A percentile compares a stretch with the other conserved stretches of the same genome.
These are phyloP conservation scores for Trametes versicolor DNA, from an alignment of 1,284 basidiomycete species.

Conservation along the genomic window DNA sequence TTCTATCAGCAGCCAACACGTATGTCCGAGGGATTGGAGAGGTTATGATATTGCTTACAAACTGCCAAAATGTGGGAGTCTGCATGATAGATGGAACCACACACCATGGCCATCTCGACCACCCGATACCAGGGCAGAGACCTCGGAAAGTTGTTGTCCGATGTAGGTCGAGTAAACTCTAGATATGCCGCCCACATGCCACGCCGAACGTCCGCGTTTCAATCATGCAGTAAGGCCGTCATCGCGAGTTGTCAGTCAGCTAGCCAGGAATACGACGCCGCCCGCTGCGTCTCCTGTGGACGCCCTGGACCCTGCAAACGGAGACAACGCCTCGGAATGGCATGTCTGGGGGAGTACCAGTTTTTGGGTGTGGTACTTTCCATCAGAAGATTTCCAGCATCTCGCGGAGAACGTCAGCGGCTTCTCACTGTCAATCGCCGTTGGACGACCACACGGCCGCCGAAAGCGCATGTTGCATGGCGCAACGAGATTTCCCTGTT, in stretches of 20 bases:
- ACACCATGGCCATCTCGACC: not conserved
- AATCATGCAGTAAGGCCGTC: not conserved
- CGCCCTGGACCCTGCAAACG: not conserved
- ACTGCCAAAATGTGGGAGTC: not conserved
- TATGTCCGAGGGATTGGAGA: not conserved
- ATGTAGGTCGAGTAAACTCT: not conserved
- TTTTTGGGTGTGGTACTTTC: not conserved
- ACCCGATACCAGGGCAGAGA: not conserved
- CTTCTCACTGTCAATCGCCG: constrained; percentile 1
- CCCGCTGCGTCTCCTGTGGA: not conserved
- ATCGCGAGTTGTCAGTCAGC: not conserved
- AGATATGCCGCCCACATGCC: not conserved
- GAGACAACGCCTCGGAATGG: not conserved
- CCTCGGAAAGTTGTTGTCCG: not conserved
- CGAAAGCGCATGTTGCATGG: not conserved
- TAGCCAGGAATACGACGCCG: not conserved
- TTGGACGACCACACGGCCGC: not conserved
- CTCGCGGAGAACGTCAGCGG: not conserved
- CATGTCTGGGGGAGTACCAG: not conserved
- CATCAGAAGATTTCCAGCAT: constrained; percentile 4
- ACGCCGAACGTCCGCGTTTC: not conserved
- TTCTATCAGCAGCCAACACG: not conserved
- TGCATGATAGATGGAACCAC: constrained; percentile 2
- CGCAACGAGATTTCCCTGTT: not conserved
- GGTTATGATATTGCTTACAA: not conserved